These are phyloP conservation scores for Viridothelium virens DNA, from an alignment of 495 filamentous ascomycete species.

Conservation along the genomic window DNA sequence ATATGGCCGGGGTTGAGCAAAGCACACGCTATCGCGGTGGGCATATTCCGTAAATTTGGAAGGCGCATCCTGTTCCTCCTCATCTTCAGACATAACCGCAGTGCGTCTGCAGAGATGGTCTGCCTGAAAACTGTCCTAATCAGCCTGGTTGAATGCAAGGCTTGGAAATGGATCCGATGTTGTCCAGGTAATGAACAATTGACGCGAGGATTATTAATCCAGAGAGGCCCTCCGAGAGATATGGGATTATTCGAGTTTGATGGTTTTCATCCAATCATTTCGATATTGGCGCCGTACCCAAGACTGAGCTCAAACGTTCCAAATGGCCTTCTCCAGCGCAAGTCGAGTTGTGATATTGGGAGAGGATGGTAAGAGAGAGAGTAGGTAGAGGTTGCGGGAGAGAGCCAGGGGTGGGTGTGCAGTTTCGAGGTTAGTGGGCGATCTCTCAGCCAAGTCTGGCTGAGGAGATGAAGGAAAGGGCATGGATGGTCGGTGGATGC, in stretches of 20 bases:
- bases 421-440: background rate
- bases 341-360: background rate
- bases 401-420: background rate
- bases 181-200: background rate
- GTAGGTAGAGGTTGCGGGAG: background rate
- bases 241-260: background rate
- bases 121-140: background rate
- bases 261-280: no score
- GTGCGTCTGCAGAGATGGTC: background rate
- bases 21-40: slow-evolving; percentile 19
- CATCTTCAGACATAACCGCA: slow-evolving; percentile 9
- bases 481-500: slow-evolving; percentile 9
- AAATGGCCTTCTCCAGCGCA: background rate
- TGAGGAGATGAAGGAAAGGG: background rate
- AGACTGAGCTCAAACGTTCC: no score
- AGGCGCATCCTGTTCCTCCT: background rate
- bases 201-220: background rate
- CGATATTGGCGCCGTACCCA: no score
- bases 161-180: background rate
- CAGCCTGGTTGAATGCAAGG: background rate
- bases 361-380: background rate
- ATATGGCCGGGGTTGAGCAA: slow-evolving; percentile 25
- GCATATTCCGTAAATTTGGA: background rate
- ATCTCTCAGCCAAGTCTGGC: background rate
- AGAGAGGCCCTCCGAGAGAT: background rate